Base-by-base conservation (phyloP, 2,329 filamentous ascomycete species). In the Xylariales sp. region DNA sequence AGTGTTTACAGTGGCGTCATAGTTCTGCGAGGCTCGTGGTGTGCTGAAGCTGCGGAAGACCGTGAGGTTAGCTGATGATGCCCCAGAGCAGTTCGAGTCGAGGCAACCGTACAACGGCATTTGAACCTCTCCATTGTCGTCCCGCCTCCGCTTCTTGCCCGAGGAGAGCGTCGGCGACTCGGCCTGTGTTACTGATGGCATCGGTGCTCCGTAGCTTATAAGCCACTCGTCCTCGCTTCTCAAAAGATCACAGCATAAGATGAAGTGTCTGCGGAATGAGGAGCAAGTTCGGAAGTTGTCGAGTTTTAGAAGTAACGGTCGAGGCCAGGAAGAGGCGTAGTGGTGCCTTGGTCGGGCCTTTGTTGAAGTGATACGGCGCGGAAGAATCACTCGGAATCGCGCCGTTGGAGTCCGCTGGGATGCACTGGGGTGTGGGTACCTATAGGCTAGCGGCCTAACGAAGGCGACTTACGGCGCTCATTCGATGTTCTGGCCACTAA, bases 81-180 rank as follows among this genome's bases (percentile, higher is more conserved):
- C n/a, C 20, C 31, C 20, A 20, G n/a, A 15, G 24, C 5, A 14
- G 14, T 15, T 20, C 25, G 15, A 20, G 16, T 31, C 9, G 12
- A 8, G 14, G 5, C 12, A 2, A n/a, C 10, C 55, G 38, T 57
- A 61, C 57, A 56, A 49, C 48, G 51, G 42, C 42, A 49, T 33
- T 34, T 59, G 55, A 19, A 47, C 40, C 33, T 55, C 48, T 32
- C 40, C 52, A 32, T 49, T 44, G 32, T 64, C 62, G 18, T 65
- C 64, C 45, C 63, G 60, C 42, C 62, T 58, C 45, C 65, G 58
- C 55, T 63, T 66, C 51, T 64, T 62, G 44, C 52, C 50, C 27
- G 58, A 46, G 33, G 55, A 53, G 37, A 57, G 46, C 31, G 53
- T 51, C 12, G 56, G 55, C 31, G 49, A 46, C 44, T 61, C 56